phyloP scores from a whole-genome alignment of 495 filamentous ascomycete species.

The Emericellopsis terricola region DNA sequence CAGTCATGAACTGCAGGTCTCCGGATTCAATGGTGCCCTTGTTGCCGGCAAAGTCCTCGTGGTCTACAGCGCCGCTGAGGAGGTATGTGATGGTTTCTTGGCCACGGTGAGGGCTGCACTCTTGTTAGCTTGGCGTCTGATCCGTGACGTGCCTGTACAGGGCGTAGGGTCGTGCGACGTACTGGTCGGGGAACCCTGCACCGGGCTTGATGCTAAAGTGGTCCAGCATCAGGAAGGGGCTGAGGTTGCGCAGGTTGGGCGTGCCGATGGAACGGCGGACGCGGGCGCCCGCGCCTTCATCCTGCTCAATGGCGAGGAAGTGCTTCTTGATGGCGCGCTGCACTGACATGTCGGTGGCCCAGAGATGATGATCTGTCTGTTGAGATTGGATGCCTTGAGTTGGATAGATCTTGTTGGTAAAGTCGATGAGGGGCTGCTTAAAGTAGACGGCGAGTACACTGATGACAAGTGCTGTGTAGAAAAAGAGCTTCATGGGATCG shows the following conservation, averaged over 20 bases:
- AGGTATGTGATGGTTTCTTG: slow-evolving; percentile 85
- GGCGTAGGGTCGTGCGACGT: slow-evolving; percentile 3
- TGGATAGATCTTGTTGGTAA: too few species aligned
- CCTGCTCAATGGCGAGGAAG: slow-evolving; percentile 71
- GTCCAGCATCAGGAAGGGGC: slow-evolving; percentile 94
- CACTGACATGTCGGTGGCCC: slow-evolving; percentile 37
- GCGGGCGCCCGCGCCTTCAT: slow-evolving; percentile 76
- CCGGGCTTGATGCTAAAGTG: slow-evolving; percentile 70
- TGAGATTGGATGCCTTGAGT: too few species aligned
- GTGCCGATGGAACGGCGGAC: slow-evolving; percentile 85
- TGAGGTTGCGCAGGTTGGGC: slow-evolving; percentile 65
- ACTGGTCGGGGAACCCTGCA: slow-evolving; percentile 77
- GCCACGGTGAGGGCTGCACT: slow-evolving; percentile 21
- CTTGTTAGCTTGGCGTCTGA: not conserved
- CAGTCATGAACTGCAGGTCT: slow-evolving; percentile 96
- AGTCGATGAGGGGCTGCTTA: not conserved
- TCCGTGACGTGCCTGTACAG: not conserved
- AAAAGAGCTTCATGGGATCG: slow-evolving; percentile 3
- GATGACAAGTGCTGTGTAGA: slow-evolving; percentile 8
- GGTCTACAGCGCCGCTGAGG: slow-evolving; percentile 66
- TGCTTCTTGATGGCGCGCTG: slow-evolving; percentile 61
- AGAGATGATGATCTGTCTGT: slow-evolving; percentile 6
- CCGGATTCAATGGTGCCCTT: slow-evolving; percentile 68
- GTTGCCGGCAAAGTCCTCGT: slow-evolving; percentile 91
- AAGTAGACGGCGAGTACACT: slow-evolving; percentile 5